Percentiles rank a stretch among this genome's conserved stretches.
Evolutionary conservation across 2,329 filamentous ascomycete genomes (phyloP).

Genomic region (Cladosporium sp.): DNA sequence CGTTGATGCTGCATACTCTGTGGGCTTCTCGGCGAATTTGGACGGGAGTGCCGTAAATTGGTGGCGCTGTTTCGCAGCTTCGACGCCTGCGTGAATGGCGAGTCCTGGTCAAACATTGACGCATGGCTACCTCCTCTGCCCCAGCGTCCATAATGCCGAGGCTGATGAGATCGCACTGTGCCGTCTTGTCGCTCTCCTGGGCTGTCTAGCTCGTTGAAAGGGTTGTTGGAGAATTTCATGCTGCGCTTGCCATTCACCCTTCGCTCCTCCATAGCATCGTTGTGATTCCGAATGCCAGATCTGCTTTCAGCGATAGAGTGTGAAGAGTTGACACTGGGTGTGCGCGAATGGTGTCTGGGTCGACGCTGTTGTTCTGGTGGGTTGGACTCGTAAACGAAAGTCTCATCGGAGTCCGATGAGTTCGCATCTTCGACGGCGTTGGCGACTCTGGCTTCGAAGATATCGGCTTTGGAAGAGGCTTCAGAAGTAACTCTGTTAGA

Average conservation of each 20-base stretch:
- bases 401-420: constrained; percentile 95
- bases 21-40: constrained; percentile 61
- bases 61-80: constrained; percentile 59
- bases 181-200: constrained; percentile 37
- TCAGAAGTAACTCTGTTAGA: constrained; percentile 22
- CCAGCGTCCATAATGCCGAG: constrained; percentile 77
- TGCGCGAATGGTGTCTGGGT: constrained; percentile 85
- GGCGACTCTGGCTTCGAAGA: constrained; percentile 95
- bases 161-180: constrained; percentile 55
- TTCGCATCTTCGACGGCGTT: constrained; percentile 94
- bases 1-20: constrained; percentile 43
- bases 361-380: constrained; percentile 60
- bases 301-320: constrained; percentile 63
- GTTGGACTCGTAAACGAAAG: constrained; percentile 98
- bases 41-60: constrained; percentile 44
- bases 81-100: constrained; percentile 67
- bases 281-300: constrained; percentile 59
- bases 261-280: constrained; percentile 58
- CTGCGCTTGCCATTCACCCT: constrained; percentile 74
- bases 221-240: constrained; percentile 90
- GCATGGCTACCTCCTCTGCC: constrained; percentile 67
- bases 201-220: constrained; percentile 60
- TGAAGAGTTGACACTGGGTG: constrained; percentile 84
- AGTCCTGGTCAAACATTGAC: constrained; percentile 72
- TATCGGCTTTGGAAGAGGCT: constrained; percentile 93